Evolutionary conservation across 1,139 yeast genomes (phyloP).

Genomic region (Sugiyamaella pinicola): DNA sequence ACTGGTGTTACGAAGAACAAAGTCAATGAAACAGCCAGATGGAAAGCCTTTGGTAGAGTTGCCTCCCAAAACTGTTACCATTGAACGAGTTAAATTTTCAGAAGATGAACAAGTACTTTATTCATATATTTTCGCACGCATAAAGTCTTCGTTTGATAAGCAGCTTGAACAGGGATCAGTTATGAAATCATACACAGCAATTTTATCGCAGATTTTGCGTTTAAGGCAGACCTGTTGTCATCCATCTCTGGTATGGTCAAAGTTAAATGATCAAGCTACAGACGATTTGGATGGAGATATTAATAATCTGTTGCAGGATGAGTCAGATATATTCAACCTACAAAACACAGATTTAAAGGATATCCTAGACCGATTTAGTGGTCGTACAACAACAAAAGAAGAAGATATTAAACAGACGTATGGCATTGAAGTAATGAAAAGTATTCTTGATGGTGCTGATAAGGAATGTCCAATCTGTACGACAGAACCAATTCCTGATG

Average conservation of each 20-base stretch:
- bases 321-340: constrained; percentile 25
- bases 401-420: constrained; percentile 29
- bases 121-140: constrained; percentile 67
- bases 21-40: constrained; percentile 72
- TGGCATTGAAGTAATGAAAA: constrained; percentile 45
- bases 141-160: constrained; percentile 69
- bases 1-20: constrained; percentile 79
- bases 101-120: constrained; percentile 69
- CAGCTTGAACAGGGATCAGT: constrained; percentile 64
- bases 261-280: constrained; percentile 32
- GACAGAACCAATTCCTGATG: constrained; percentile 53
- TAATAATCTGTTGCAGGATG: constrained; percentile 17
- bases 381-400: constrained; percentile 4
- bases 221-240: constrained; percentile 91
- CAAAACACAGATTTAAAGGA: constrained; percentile 34
- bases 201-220: constrained; percentile 79
- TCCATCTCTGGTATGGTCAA: constrained; percentile 58
- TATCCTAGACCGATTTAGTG: constrained; percentile 31
- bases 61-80: constrained; percentile 72
- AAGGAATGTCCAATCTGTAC: constrained; percentile 88
- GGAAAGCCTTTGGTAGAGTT: constrained; percentile 76
- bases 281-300: constrained; percentile 23
- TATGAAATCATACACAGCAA: constrained; percentile 73
- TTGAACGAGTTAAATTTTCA: constrained; percentile 68
- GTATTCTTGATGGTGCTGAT: constrained; percentile 45